Conservation (phyloP, 805 yeast species). For the Metschnikowia rubicola region DNA sequence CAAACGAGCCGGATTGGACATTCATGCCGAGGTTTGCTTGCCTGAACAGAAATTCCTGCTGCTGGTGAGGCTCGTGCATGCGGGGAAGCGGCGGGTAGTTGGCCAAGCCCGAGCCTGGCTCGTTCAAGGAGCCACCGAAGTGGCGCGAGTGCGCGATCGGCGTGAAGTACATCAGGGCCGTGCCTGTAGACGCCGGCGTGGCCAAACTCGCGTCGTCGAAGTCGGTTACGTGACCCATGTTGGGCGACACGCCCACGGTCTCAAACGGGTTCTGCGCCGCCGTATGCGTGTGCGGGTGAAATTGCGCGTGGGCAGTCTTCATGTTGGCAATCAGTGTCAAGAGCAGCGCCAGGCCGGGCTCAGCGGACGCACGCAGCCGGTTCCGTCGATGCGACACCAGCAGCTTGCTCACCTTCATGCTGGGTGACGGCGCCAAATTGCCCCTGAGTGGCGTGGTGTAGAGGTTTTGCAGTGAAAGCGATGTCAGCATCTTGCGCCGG, state of each 20-base stretch:
- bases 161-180: slow-evolving; percentile 13
- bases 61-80: background rate
- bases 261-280: slow-evolving; percentile 14
- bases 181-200: slow-evolving; percentile 10
- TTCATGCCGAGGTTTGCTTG: too few relatives aligned
- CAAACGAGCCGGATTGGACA: slow-evolving; percentile 23
- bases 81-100: background rate
- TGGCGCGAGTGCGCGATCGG: slow-evolving; percentile 13
- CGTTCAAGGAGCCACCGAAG: slow-evolving; percentile 17
- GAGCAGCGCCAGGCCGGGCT: slow-evolving; percentile 14
- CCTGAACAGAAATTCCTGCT: too few relatives aligned
- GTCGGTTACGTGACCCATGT: slow-evolving; percentile 9
- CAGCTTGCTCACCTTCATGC: slow-evolving; percentile 33
- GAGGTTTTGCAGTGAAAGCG: slow-evolving; percentile 27
- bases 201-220: slow-evolving; percentile 17
- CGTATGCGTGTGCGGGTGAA: background rate
- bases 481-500: slow-evolving; percentile 33
- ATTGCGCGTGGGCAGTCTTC: slow-evolving; percentile 4
- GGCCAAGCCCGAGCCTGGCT: background rate
- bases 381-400: slow-evolving; percentile 16
- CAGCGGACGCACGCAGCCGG: slow-evolving; percentile 15
- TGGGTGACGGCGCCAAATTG: slow-evolving; percentile 12
- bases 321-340: slow-evolving; percentile 18
- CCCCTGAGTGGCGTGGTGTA: slow-evolving; percentile 36
- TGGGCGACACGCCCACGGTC: slow-evolving; percentile 11